phyloP scores from a whole-genome alignment of 2,329 filamentous ascomycete species.

The Mariannaea elegans region DNA sequence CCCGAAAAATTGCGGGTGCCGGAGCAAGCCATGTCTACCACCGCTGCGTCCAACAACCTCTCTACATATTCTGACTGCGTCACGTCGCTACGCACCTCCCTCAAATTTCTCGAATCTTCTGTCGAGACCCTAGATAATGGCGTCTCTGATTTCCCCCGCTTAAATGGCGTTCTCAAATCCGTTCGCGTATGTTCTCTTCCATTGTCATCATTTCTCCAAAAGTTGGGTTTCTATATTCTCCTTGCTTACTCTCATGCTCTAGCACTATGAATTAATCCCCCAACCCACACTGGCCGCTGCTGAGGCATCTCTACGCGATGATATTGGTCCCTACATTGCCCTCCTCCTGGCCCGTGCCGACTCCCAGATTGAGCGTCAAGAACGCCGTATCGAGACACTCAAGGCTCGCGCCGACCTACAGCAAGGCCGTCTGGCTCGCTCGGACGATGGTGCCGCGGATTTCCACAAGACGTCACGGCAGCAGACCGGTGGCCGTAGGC shows the following conservation, averaged over 20 bases:
- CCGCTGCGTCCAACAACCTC: constrained; percentile 38
- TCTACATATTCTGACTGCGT: constrained; percentile 66
- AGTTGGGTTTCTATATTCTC: neutral
- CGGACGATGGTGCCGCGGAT: constrained; percentile 32
- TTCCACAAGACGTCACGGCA: constrained; percentile 31
- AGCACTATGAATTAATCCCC: constrained; percentile 94
- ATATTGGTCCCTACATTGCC: constrained; percentile 87
- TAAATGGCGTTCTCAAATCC: constrained; percentile 64
- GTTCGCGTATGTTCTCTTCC: constrained; percentile 57
- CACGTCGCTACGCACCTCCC: constrained; percentile 66
- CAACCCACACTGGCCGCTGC: constrained; percentile 83
- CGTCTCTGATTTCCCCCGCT: constrained; percentile 66
- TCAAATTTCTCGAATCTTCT: constrained; percentile 68
- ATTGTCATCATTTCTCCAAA: neutral
- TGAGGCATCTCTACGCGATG: constrained; percentile 84
- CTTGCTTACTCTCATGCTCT: neutral
- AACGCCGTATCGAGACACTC: constrained; percentile 82
- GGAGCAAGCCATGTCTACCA: constrained; percentile 28
- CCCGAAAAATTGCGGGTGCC: neutral
- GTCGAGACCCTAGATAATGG: constrained; percentile 65
- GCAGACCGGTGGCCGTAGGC: constrained; percentile 41
- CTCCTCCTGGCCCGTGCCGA: constrained; percentile 84
- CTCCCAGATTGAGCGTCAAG: constrained; percentile 82
- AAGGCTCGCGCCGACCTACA: constrained; percentile 86
- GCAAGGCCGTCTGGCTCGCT: constrained; percentile 68